Base-by-base conservation (phyloP, 2,329 filamentous ascomycete species). In the Fusarium begoniae region DNA sequence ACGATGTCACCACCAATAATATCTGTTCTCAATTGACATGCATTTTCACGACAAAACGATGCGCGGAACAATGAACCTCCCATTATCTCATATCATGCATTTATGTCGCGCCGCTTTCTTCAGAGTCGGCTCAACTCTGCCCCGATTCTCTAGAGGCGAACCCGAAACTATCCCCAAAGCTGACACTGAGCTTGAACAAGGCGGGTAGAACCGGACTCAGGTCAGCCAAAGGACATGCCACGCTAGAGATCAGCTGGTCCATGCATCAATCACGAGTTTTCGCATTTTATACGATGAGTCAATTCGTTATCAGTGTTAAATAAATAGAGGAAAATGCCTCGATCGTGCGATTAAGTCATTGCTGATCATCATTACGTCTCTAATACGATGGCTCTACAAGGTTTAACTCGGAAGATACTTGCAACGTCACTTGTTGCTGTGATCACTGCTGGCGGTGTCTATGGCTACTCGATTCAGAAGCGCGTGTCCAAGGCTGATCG, bases 391-490 rank as follows among this genome's bases (percentile, higher is more conserved):
- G 50, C 63, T 17, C n/a, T 69, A 14, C 67, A 57, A 56, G 73
- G 45, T 3, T 8, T 75, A n/a, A 63, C 71, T 6, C 56, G 57
- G 35, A 76, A 64, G 44, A 61, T 75, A 61, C 9, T 77, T 2
- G 41, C 57, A 14, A 70, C 75, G 2, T 76, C 75, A 2, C 28
- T 74, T 6, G 37, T 66, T 22, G 63, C 61, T 6, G 59, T 32
- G 8, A 53, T 76, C 13, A 62, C 64, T 13, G 62, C 51, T 24
- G 72, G 72, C n/a, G 63, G 75, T 13, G 47, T 59, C 11, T 77
- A 75, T 35, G 61, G 63, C 17, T 75, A 73, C 55, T 60, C 64
- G 20, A 59, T 79, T 8, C 65, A 69, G 4, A 73, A 48, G 35
- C 63, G 68, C 1, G 70, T 74, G 14, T 64, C 67, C 1, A 37